Base-by-base conservation (phyloP, 2,329 filamentous ascomycete species). In the Lecanoromycetidae sp. region DNA sequence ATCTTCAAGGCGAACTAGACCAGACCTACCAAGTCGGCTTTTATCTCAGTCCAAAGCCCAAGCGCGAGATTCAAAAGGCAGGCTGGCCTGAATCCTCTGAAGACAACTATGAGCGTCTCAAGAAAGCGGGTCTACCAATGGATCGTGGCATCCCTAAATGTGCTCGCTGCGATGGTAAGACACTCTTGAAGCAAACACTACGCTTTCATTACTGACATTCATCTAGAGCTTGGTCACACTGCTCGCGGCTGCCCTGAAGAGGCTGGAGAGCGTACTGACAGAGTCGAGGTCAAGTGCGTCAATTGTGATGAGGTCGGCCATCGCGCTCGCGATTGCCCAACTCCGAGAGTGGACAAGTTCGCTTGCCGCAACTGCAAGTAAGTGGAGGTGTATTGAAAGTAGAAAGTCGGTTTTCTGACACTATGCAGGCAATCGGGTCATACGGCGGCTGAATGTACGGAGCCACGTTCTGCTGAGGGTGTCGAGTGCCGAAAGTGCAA, bases 351-450 rank as follows among this genome's bases (percentile, higher is more conserved):
- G 36, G 61, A 65, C 50, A 60, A 57, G 42, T 62, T 58, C 44
- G 61, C 63, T 23, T 77, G 74, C 59, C 74, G 71, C 55, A 73
- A 77, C 50, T 76, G 74, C 63, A 68, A 71, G 58, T 69, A 59
- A 44, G 63, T 19, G n/a, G 13, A 27, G 9, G 22, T 26, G 26
- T 33, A 33, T 22, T 7, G n/a, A 17, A 4, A 39, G 25, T 19
- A 9, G 4, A 36, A 17, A 17, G 22, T 32, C 33, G 3, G 9
- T 17, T 23, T 23, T 20, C 54, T 63, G 33, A 63, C 49, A 25
- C 17, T 15, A 25, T 34, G 23, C 41, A 68, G 66, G 5, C 54
- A 60, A 38, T 51, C 58, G 6, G 71, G 69, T 1, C 73, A 76
- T 54, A 66, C 64, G 42, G 65, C 70, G 8, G 47, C 63, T 5